Percentiles rank a stretch among this genome's conserved stretches.
Evolutionary conservation across 1,284 basidiomycete genomes (phyloP).

Genomic region (Sporisorium reilianum): DNA sequence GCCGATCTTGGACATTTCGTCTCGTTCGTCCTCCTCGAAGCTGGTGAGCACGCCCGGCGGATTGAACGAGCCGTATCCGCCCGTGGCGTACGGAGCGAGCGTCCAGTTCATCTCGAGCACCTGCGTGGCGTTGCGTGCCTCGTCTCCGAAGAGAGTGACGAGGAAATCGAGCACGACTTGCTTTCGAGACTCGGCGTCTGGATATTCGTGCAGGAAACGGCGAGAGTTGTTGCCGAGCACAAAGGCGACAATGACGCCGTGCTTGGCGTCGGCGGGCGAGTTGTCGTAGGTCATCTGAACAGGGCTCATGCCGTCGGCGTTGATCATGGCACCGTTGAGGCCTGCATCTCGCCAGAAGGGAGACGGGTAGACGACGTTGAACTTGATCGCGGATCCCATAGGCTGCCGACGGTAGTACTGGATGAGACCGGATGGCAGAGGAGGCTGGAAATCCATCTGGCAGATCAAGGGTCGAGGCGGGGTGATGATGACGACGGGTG

Average conservation of each 20-base stretch:
- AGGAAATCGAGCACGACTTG: slow-evolving; percentile 31
- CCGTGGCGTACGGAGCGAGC: slow-evolving; percentile 33
- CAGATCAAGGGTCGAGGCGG: slow-evolving; percentile 38
- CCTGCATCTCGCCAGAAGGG: slow-evolving; percentile 48
- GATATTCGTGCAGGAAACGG: slow-evolving; percentile 29
- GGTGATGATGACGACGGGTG: slow-evolving; percentile 38
- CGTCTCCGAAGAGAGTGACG: slow-evolving; percentile 24
- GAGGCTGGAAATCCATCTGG: slow-evolving; percentile 42
- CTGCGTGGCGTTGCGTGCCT: slow-evolving; percentile 22
- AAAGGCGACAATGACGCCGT: slow-evolving; percentile 41
- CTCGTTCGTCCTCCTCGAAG: slow-evolving; percentile 37
- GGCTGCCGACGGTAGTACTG: slow-evolving; percentile 52
- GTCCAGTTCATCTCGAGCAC: slow-evolving; percentile 47
- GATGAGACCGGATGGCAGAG: slow-evolving; percentile 37
- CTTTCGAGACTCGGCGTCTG: slow-evolving; percentile 25
- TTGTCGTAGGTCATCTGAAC: slow-evolving; percentile 52
- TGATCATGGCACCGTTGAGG: slow-evolving; percentile 43
- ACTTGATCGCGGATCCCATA: slow-evolving; percentile 51
- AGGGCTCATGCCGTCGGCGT: slow-evolving; percentile 36
- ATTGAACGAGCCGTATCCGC: slow-evolving; percentile 46
- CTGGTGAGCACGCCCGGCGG: slow-evolving; percentile 45
- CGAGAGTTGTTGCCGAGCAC: slow-evolving; percentile 46
- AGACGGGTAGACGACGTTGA: slow-evolving; percentile 39
- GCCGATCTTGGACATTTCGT: slow-evolving; percentile 35
- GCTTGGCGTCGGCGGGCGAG: slow-evolving; percentile 32